Evolutionary conservation across 1,284 basidiomycete genomes (phyloP), one percentile per base, ranked within the genome.

Genomic region (Erythrobasidium hasegawianum): DNA sequence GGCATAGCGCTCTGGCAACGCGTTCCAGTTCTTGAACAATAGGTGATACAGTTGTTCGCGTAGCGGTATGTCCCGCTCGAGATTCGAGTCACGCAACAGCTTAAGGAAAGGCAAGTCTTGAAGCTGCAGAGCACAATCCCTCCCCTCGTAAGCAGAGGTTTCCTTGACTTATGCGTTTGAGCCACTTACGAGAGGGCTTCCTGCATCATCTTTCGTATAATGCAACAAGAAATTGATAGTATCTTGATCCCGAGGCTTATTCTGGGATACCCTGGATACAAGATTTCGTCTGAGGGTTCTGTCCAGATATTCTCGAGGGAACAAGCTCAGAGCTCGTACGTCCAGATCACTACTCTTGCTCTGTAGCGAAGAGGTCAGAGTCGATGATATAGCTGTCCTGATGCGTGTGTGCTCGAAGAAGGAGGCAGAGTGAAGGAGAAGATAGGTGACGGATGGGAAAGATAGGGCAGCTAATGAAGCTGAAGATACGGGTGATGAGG

Each of bases 351-450:
- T 24, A 14, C 16, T 14, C 4, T 47, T 47, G 33, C 11, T 33
- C 33, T 33, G 33, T 33, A 33, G 33, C 16, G 43, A n/a, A 8
- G 43, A 47, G 16, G 7, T 18, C 8, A 47, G 43, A 16, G 5
- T 47, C 14, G 43, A 18, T 24, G 43, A n/a, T 5, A 47, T 24
- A 8, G 43, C 43, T n/a, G 16, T n/a, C 41, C 69, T 68, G 1
- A 72, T n/a, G 1, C 64, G 45, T 8, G 57, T 18, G 0, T 67
- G 47, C 33, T 73, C 72, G 59, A 69, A 73, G 59, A 73, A 69
- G 24, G 72, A 71, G 8, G 71, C 70, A 14, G 70, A 67, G 2
- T 58, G 68, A 1, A 72, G 52, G 0, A 71, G 55, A 1, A 58
- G 67, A 3, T 22, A 41, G 1, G 61, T 65, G 3, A 59, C 64